These are phyloP conservation scores for Heliamphora exappendiculata DNA, from an alignment of 148 eudicot genomes.

Conservation along the genomic window DNA sequence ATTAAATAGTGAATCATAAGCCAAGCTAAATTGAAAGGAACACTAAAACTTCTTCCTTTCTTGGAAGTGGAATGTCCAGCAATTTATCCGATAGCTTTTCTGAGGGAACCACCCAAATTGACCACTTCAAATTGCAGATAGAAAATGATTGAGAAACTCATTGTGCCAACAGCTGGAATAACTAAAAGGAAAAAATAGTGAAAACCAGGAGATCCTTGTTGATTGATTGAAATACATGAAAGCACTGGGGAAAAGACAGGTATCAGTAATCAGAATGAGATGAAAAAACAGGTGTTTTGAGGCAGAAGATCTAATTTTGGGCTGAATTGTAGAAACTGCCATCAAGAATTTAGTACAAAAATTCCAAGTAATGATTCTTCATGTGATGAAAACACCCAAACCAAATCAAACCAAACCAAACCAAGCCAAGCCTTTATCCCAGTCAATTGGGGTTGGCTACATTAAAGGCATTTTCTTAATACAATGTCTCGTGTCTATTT, in stretches of 20 bases:
- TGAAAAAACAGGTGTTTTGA: background rate
- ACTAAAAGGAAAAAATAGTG: background rate
- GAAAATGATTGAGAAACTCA: background rate
- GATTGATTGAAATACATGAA: background rate
- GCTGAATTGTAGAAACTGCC: background rate
- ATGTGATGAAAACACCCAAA: background rate
- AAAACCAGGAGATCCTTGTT: background rate
- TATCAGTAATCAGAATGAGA: background rate
- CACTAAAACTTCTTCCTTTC: background rate
- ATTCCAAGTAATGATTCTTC: conserved; percentile 5
- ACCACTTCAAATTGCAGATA: background rate
- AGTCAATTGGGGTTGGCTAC: no score
- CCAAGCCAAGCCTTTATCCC: no score
- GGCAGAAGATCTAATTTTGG: background rate
- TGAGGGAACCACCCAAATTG: background rate
- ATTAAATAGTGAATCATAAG: background rate
- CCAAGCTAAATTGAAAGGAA: background rate
- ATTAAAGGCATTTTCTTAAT: no score
- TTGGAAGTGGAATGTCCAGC: background rate
- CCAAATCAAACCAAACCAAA: no score
- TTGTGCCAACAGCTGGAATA: background rate
- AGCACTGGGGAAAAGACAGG: background rate
- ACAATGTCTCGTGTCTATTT: no score
- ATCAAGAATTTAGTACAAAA: background rate
- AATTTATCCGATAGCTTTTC: background rate